Evolutionary conservation across 2,329 filamentous ascomycete species (phyloP).

Genomic region (Talaromyces marneffei): DNA sequence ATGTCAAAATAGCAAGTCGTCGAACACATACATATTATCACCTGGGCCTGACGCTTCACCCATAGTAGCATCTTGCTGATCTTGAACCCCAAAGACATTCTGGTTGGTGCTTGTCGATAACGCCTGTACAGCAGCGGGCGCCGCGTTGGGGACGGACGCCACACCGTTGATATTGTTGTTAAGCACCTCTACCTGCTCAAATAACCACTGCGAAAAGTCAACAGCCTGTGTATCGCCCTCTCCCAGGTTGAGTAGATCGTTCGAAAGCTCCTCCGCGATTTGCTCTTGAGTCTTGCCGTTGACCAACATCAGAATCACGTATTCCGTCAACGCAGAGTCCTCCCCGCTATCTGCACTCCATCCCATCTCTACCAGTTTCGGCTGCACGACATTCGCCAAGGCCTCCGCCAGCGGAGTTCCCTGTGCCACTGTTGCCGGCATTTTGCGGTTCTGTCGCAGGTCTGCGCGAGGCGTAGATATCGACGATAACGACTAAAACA

Average conservation of each 20-base stretch:
- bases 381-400: slow-evolving; percentile 74
- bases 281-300: slow-evolving; percentile 91
- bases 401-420: slow-evolving; percentile 80
- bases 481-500: not conserved
- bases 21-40: slow-evolving; percentile 35
- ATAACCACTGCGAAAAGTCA: slow-evolving; percentile 90
- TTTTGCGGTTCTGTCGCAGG: slow-evolving; percentile 43
- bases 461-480: slow-evolving; percentile 60
- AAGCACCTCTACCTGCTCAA: slow-evolving; percentile 70
- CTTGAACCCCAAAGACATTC: slow-evolving; percentile 28
- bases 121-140: slow-evolving; percentile 22
- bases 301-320: slow-evolving; percentile 93
- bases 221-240: slow-evolving; percentile 76
- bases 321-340: slow-evolving; percentile 83
- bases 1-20: not conserved
- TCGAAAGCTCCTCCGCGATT: slow-evolving; percentile 79
- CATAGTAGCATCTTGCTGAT: slow-evolving; percentile 67
- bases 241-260: slow-evolving; percentile 74
- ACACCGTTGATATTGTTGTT: slow-evolving; percentile 57
- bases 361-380: slow-evolving; percentile 86
- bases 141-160: slow-evolving; percentile 20
- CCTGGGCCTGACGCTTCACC: slow-evolving; percentile 43
- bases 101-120: slow-evolving; percentile 32
- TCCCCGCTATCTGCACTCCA: slow-evolving; percentile 79
- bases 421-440: slow-evolving; percentile 71